Evolutionary conservation across 2,329 filamentous ascomycete species (phyloP), one percentile per base, ranked within the genome.

Genomic region (Coccinonectria pachysandricola): DNA sequence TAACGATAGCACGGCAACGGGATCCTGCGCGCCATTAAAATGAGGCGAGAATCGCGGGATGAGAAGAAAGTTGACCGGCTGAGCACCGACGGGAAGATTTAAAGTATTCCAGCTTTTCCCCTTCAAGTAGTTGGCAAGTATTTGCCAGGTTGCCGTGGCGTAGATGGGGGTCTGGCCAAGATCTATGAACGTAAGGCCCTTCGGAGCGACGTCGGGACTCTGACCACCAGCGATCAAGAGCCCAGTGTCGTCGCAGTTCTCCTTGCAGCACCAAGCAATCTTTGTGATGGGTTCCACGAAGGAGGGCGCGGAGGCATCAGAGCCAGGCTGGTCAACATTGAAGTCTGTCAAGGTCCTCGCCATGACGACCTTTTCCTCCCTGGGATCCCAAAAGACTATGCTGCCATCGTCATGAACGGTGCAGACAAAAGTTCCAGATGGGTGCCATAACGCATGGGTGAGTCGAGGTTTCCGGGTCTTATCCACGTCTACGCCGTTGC

Each of bases 231-330:
- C 82, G 29, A 98, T 69, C 19, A 98, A 58, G 13, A 98, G 64
- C 2, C 78, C 88, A 11, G 86, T 96, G 46, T 98, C 88, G 45
- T 98, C 91, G 1, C 86, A 80, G 46, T 96, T 93, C 33, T 78
- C 69, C 51, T 95, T 95, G 31, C 84, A 88, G 56, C 91, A 98
- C 91, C 91, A 98, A 2, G 77, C 71, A 30, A 96, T 75, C 36
- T 76, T 77, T 34, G 74, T 72, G 34, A 88, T 80, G 1, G 85
- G 84, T 29, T 83, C 79, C 35, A 81, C 79, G 9, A 79, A 56
- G 10, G 65, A 65, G 21, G 75, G 60, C 1, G 63, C 64, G 2
- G 64, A 65, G 4, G 66, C 56, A 1, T 59, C 43, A 9, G 63
- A 51, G 0, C 65, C 65, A 3, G 79, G 75, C 36, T 78, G 70